Evolutionary conservation across 2,329 filamentous ascomycete species (phyloP).

Genomic region (Paecilomyces fulvus): DNA sequence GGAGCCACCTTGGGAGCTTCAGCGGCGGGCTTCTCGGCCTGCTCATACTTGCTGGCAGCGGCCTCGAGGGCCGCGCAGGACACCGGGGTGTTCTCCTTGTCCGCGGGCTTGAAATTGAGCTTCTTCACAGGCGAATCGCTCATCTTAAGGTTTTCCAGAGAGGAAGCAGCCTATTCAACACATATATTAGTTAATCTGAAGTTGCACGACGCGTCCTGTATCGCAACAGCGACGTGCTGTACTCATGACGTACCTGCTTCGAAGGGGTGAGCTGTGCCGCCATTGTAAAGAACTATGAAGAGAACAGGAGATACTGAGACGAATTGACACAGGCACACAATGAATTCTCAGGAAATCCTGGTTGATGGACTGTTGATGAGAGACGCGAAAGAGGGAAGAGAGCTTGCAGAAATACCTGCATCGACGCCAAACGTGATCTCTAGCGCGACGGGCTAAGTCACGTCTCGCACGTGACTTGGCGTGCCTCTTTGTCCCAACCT

Average conservation of each 20-base stretch:
- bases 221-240: constrained; percentile 25
- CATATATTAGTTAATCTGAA: constrained; percentile 28
- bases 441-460: constrained; percentile 33
- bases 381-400: constrained; percentile 12
- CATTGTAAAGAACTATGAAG: constrained; percentile 48
- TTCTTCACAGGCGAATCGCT: constrained; percentile 82
- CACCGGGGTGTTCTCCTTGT: constrained; percentile 72
- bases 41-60: constrained; percentile 49
- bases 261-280: constrained; percentile 66
- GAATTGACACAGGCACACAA: constrained; percentile 9
- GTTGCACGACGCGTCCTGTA: constrained; percentile 22
- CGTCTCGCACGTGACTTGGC: constrained; percentile 31
- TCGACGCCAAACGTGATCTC: constrained; percentile 22
- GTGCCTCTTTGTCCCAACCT: constrained; percentile 15
- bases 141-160: constrained; percentile 84
- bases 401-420: constrained; percentile 25
- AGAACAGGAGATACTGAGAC: constrained; percentile 12
- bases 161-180: constrained; percentile 64
- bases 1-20: constrained; percentile 36
- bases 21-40: constrained; percentile 33
- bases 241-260: constrained; percentile 54
- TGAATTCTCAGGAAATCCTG: constrained; percentile 5
- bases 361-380: constrained; percentile 5
- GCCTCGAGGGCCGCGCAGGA: constrained; percentile 44
- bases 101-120: constrained; percentile 62